Evolutionary conservation across 345 rosid species (phyloP).

Genomic region (Gossypium anomalum): DNA sequence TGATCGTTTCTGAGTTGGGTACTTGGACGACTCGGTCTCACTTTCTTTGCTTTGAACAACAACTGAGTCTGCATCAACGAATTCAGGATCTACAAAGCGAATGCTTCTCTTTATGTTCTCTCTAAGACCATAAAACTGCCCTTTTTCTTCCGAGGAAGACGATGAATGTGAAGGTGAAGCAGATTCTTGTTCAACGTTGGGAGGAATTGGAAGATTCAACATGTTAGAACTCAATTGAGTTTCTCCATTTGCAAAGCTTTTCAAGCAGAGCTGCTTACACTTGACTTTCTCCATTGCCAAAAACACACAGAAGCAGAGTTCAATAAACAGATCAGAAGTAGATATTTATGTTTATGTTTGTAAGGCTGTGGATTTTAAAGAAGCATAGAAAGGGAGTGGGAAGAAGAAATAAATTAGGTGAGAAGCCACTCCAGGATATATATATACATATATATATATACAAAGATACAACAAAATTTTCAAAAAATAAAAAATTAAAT

Average conservation of each 20-base stretch:
- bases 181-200: conserved; percentile 23
- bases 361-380: conserved; percentile 22
- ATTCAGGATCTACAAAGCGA: conserved; percentile 61
- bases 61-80: conserved; percentile 45
- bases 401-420: conserved; percentile 49
- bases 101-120: conserved; percentile 50
- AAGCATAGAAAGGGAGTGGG: conserved; percentile 40
- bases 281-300: conserved; percentile 55
- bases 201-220: conserved; percentile 44
- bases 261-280: conserved; percentile 64
- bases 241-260: conserved; percentile 56
- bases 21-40: conserved; percentile 74
- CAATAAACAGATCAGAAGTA: conserved; percentile 6
- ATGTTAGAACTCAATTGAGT: conserved; percentile 86
- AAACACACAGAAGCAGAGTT: not conserved
- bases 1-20: conserved; percentile 60
- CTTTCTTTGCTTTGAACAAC: conserved; percentile 65
- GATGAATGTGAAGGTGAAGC: conserved; percentile 33
- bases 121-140: conserved; percentile 37
- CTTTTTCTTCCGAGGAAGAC: conserved; percentile 28
- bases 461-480: conserved; percentile 2
- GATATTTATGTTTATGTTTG: conserved; percentile 8
- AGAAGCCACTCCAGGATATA: conserved; percentile 63
- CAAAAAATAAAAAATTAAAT: conserved; percentile 12
- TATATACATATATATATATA: conserved; percentile 11